Conservation (phyloP, 2,329 filamentous ascomycete species). For the Fusarium veterinarium region DNA sequence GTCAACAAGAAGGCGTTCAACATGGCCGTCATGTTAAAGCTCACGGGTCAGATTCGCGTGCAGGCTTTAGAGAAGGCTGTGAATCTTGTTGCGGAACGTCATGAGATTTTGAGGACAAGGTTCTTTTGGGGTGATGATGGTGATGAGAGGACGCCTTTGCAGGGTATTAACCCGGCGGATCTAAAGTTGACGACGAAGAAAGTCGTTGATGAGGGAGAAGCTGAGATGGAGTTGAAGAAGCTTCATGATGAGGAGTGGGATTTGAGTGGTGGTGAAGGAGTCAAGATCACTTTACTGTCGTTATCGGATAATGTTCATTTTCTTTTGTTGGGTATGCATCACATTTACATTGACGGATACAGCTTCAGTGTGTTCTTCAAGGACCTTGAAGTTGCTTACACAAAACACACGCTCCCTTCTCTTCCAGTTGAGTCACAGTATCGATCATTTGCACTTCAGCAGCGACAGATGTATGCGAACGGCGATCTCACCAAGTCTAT, state of each 20-base stretch:
- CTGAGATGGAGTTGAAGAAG: not conserved
- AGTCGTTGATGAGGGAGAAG: not conserved
- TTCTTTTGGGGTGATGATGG: not conserved
- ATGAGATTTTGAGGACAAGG: not conserved
- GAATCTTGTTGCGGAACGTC: not conserved
- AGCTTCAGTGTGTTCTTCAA: conserved; percentile 2
- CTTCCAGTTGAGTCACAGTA: not conserved
- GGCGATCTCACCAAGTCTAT: not conserved
- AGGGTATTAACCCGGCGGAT: not conserved
- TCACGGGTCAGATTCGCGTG: not conserved
- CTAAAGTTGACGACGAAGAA: not conserved
- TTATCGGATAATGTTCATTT: not conserved
- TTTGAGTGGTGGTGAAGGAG: not conserved
- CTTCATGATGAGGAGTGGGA: not conserved
- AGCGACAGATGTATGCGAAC: not conserved
- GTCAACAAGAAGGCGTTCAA: conserved; percentile 52
- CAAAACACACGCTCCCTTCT: not conserved
- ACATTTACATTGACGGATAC: conserved; percentile 8
- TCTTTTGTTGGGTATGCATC: conserved; percentile 4
- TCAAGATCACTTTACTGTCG: not conserved
- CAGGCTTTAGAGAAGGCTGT: not conserved
- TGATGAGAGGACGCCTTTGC: not conserved
- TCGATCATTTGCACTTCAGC: not conserved
- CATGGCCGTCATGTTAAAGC: not conserved
- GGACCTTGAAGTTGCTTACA: not conserved